phyloP scores from a whole-genome alignment of 352 stramenopile species.

The Phytophthora multivora region DNA sequence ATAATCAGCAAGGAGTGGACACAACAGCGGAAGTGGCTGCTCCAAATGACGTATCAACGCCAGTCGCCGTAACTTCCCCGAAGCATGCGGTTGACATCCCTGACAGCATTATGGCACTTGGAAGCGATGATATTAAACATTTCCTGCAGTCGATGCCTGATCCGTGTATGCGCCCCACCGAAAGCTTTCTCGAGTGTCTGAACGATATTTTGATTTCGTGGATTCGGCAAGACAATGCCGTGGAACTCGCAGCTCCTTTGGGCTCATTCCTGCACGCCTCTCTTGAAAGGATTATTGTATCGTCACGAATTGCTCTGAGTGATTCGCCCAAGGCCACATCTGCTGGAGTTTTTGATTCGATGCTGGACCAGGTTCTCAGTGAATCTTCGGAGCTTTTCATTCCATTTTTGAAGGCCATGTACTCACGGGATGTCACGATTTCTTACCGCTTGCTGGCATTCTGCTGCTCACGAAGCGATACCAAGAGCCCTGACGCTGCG shows the following conservation, averaged over 20 bases:
- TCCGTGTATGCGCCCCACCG: constrained; percentile 59
- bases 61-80: constrained; percentile 11
- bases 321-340: constrained; percentile 67
- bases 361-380: constrained; percentile 82
- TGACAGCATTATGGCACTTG: constrained; percentile 58
- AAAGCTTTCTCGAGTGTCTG: constrained; percentile 79
- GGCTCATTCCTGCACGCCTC: constrained; percentile 69
- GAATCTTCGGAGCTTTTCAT: constrained; percentile 72
- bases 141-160: constrained; percentile 79
- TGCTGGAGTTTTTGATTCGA: constrained; percentile 72
- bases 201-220: constrained; percentile 87
- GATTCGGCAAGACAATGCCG: constrained; percentile 78
- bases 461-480: constrained; percentile 62
- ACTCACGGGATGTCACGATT: constrained; percentile 72
- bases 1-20: constrained; percentile 57
- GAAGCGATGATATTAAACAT: constrained; percentile 75
- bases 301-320: constrained; percentile 69
- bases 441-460: constrained; percentile 78
- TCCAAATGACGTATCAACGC: constrained; percentile 22
- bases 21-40: constrained; percentile 34
- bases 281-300: constrained; percentile 78
- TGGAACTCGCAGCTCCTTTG: constrained; percentile 62
- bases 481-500: constrained; percentile 59
- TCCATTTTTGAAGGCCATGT: constrained; percentile 83
- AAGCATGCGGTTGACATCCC: constrained; percentile 50